phyloP scores from a whole-genome alignment of 441 rosid species.

The Pelargonium citronellum region DNA sequence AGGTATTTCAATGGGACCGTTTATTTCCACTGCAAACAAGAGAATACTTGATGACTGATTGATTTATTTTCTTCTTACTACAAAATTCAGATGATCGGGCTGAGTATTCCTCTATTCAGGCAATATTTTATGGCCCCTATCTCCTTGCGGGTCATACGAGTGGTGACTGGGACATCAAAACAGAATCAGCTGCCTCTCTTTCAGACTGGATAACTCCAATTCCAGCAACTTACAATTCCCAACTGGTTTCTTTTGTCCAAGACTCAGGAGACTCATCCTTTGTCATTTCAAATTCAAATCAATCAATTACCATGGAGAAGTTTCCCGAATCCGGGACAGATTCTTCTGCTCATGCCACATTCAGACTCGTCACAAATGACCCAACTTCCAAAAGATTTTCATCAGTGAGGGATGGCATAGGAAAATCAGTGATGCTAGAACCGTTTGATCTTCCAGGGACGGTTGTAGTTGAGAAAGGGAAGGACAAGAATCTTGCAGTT shows the following conservation, averaged over 20 bases:
- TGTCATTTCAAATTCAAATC: conserved; percentile 52
- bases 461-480: conserved; percentile 42
- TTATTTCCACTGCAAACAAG: neutral
- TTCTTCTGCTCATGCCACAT: conserved; percentile 55
- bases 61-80: no score
- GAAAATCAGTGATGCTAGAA: conserved; percentile 59
- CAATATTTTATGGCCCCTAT: conserved; percentile 83
- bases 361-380: conserved; percentile 45
- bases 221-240: conserved; percentile 41
- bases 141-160: conserved; percentile 61
- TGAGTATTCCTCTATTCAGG: conserved; percentile 58
- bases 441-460: conserved; percentile 79
- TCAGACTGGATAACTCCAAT: conserved; percentile 56
- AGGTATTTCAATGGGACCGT: conserved; percentile 39
- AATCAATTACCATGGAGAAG: conserved; percentile 56
- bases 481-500: conserved; percentile 30
- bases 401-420: conserved; percentile 25
- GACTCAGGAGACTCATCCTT: conserved; percentile 38
- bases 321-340: conserved; percentile 50
- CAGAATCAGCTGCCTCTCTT: conserved; percentile 32
- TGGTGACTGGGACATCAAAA: conserved; percentile 62
- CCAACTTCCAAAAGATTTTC: conserved; percentile 13
- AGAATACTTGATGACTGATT: no score
- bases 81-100: conserved; percentile 60
- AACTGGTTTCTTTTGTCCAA: conserved; percentile 62